Percentiles rank a stretch among this genome's conserved stretches.
These are phyloP conservation scores for Lagenidium giganteum DNA, from an alignment of 352 stramenopile genomes.

Conservation along the genomic window DNA sequence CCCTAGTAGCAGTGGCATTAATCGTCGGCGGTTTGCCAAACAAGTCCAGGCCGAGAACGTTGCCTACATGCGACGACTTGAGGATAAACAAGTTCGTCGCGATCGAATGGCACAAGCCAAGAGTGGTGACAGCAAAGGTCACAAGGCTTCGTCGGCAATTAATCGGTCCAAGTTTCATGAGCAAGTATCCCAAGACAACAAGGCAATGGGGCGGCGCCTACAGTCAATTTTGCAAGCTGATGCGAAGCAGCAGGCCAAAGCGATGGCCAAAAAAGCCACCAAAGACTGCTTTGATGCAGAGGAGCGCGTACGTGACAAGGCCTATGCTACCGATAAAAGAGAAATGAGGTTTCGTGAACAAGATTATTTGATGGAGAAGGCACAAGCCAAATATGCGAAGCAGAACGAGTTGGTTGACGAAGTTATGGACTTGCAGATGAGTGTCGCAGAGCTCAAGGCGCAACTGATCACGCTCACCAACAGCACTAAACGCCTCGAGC, in stretches of 20 bases:
- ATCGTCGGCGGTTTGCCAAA: constrained; percentile 46
- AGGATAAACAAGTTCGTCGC: constrained; percentile 37
- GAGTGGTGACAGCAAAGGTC: constrained; percentile 8
- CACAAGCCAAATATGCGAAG: constrained; percentile 53
- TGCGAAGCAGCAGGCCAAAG: neutral
- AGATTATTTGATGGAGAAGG: constrained; percentile 52
- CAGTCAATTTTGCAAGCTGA: constrained; percentile 26
- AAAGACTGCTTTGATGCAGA: constrained; percentile 6
- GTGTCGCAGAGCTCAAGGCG: constrained; percentile 27
- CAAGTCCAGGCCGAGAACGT: constrained; percentile 52
- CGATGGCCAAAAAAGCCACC: constrained; percentile 18
- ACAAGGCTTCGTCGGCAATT: constrained; percentile 58
- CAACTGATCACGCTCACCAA: constrained; percentile 35
- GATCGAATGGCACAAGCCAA: too few relatives aligned
- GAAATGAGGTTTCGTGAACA: constrained; percentile 37
- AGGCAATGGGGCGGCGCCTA: constrained; percentile 41
- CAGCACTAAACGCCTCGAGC: constrained; percentile 30
- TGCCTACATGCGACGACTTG: too few relatives aligned
- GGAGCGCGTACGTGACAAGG: too few relatives aligned
- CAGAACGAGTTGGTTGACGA: constrained; percentile 45
- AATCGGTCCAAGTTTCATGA: constrained; percentile 54
- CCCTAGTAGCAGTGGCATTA: constrained; percentile 54
- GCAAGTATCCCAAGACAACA: constrained; percentile 48
- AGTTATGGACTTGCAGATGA: constrained; percentile 43
- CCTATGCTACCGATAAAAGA: constrained; percentile 33